Conservation (phyloP, 495 filamentous ascomycete species). For the Cercophora scortea region DNA sequence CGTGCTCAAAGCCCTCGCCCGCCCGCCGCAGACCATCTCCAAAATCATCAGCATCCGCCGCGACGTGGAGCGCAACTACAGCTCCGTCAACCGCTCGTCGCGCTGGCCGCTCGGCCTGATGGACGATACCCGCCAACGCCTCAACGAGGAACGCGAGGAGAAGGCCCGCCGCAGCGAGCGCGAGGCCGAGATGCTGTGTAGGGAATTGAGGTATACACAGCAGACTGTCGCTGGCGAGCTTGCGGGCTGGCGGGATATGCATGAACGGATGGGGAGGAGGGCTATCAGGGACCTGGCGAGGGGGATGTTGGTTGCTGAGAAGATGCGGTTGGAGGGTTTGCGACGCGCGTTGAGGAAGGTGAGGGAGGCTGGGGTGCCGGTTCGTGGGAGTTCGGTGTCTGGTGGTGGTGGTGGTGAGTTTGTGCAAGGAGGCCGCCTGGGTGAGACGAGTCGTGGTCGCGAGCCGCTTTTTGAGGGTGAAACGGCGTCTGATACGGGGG, state of each 20-base stretch:
- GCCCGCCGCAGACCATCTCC: constrained; percentile 70
- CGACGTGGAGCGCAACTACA: constrained; percentile 65
- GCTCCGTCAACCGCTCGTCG: constrained; percentile 61
- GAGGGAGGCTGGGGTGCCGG: constrained; percentile 8
- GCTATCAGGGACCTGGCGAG: constrained; percentile 69
- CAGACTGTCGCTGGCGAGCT: constrained; percentile 86
- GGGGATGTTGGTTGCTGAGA: constrained; percentile 71
- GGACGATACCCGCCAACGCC: constrained; percentile 77
- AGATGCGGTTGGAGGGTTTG: constrained; percentile 70
- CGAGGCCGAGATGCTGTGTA: constrained; percentile 58
- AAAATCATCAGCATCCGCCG: constrained; percentile 57
- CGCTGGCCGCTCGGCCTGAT: constrained; percentile 77
- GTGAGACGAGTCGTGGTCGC: background rate
- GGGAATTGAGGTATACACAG: constrained; percentile 85
- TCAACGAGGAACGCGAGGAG: constrained; percentile 70
- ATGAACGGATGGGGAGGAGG: constrained; percentile 65
- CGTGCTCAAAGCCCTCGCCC: constrained; percentile 68
- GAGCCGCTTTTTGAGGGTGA: background rate
- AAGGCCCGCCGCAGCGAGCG: constrained; percentile 56
- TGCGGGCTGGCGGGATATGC: constrained; percentile 87
- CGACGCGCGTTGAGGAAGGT: constrained; percentile 61
- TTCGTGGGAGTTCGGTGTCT: background rate
- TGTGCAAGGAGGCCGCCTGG: background rate
- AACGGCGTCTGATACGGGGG: background rate
- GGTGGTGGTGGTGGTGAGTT: background rate